Evolutionary conservation across 805 yeast genomes (phyloP).

Genomic region (Sugiyamaella mastotermitis): DNA sequence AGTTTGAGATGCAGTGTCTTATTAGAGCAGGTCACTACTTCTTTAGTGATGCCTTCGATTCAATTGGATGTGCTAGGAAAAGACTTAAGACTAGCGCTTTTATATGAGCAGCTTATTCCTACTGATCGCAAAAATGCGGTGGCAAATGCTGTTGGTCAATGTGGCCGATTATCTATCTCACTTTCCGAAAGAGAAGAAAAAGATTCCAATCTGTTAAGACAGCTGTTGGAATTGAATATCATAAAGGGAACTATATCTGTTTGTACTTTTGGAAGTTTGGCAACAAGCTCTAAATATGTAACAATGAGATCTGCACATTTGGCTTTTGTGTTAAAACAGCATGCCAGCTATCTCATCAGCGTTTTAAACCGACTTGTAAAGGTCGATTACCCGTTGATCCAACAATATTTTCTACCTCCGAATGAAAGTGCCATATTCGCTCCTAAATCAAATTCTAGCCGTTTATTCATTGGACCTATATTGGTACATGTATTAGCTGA

Average conservation of each 20-base stretch:
- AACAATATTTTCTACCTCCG: too few relatives aligned
- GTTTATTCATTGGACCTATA: too few relatives aligned
- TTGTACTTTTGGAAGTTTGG: background rate
- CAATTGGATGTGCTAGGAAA: background rate
- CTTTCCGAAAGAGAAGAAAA: background rate
- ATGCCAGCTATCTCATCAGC: too few relatives aligned
- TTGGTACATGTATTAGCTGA: too few relatives aligned
- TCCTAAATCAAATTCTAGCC: too few relatives aligned
- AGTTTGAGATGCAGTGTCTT: background rate
- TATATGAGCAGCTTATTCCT: slow-evolving; percentile 4
- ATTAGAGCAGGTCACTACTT: slow-evolving; percentile 2
- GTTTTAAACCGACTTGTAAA: too few relatives aligned
- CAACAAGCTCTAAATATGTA: slow-evolving; percentile 1
- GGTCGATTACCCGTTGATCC: too few relatives aligned
- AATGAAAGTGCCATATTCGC: too few relatives aligned
- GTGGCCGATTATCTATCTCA: background rate
- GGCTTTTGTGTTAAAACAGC: too few relatives aligned
- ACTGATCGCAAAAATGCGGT: background rate
- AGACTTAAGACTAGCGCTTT: slow-evolving; percentile 1
- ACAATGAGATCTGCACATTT: background rate
- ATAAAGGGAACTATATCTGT: background rate
- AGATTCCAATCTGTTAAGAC: too few relatives aligned
- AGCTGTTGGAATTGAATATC: too few relatives aligned
- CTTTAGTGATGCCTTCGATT: background rate
- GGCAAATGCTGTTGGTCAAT: background rate